A percentile compares a stretch with the other conserved stretches of the same genome.
These are phyloP conservation scores for Sphenostylis stenocarpa DNA, from an alignment of 306 rosid genomes.

Conservation along the genomic window DNA sequence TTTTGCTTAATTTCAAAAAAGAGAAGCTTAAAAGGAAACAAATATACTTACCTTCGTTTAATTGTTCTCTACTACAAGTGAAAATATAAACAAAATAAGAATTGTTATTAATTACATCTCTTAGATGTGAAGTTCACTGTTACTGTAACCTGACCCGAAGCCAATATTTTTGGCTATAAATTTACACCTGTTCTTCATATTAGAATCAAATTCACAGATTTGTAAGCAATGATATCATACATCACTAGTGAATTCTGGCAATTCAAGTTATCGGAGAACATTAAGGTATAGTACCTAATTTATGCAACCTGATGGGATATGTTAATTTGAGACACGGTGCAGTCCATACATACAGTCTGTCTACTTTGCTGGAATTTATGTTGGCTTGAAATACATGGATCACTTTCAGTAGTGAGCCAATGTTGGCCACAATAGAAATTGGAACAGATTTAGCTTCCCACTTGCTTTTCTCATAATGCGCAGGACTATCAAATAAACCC, in stretches of 20 bases:
- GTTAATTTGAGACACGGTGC: neutral
- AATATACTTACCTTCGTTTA: too few relatives aligned
- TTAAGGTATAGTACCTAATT: neutral
- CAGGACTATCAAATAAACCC: constrained; percentile 6
- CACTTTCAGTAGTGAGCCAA: neutral
- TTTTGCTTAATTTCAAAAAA: too few relatives aligned
- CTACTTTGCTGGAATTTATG: neutral
- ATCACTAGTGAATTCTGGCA: neutral
- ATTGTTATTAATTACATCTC: too few relatives aligned
- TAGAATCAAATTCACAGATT: neutral
- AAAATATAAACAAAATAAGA: too few relatives aligned
- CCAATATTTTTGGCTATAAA: neutral
- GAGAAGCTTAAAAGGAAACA: too few relatives aligned
- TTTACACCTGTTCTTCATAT: neutral
- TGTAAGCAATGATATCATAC: neutral
- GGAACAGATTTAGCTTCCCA: neutral
- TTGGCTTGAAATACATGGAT: constrained; percentile 12
- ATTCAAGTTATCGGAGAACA: neutral
- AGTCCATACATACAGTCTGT: constrained; percentile 10
- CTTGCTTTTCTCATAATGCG: constrained; percentile 13
- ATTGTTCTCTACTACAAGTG: too few relatives aligned
- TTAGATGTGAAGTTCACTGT: too few relatives aligned
- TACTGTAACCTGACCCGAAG: neutral
- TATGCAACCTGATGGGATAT: neutral
- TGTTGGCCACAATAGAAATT: constrained; percentile 5